Conservation (phyloP, 495 filamentous ascomycete species). For the Trichodelitschia bisporula region DNA sequence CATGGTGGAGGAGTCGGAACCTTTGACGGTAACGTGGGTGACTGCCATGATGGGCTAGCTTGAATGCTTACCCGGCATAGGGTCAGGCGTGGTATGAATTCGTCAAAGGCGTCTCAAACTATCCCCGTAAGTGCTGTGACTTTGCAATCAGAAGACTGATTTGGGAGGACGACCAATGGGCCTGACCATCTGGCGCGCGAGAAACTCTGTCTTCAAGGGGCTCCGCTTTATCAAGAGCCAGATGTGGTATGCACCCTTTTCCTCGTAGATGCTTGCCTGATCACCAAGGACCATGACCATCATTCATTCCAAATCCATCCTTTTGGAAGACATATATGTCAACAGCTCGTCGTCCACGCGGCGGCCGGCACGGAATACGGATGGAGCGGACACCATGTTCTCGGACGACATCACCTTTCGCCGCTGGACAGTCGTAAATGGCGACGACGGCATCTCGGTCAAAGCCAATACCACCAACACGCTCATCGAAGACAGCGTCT, state of each 20-base stretch:
- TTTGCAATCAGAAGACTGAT: constrained; percentile 19
- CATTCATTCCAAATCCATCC: constrained; percentile 15
- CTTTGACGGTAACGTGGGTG: constrained; percentile 24
- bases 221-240: constrained; percentile 20
- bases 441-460: constrained; percentile 10
- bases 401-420: constrained; percentile 6
- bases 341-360: constrained; percentile 12
- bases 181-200: too few species aligned
- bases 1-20: constrained; percentile 18
- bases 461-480: constrained; percentile 11
- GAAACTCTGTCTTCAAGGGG: constrained; percentile 13
- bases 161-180: too few species aligned
- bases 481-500: constrained; percentile 4
- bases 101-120: constrained; percentile 16
- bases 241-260: constrained; percentile 14
- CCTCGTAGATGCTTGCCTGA: neutral
- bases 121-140: constrained; percentile 20
- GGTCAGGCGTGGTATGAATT: constrained; percentile 22
- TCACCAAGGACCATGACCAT: constrained; percentile 13
- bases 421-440: constrained; percentile 8
- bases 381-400: constrained; percentile 5
- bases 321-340: constrained; percentile 20
- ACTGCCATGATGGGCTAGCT: too few species aligned
- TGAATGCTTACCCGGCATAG: too few species aligned
- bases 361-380: constrained; percentile 4